A percentile compares a stretch with the other conserved stretches of the same genome.
These are phyloP conservation scores for Yamadazyma sp. DNA, from an alignment of 805 yeast species.

Conservation along the genomic window DNA sequence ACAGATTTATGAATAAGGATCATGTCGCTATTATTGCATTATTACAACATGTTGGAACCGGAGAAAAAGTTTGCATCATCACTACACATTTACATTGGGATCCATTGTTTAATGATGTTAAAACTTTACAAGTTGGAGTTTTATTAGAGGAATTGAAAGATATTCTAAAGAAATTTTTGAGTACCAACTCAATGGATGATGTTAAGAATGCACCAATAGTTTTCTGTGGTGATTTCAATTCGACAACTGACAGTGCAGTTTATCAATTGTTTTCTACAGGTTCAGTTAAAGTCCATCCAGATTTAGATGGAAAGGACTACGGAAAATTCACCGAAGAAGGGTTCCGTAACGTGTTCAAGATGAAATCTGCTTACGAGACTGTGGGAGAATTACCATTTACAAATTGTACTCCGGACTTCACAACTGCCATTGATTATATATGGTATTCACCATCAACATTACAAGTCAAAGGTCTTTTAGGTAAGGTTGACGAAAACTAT, in stretches of 20 bases:
- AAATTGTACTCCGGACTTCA: slow-evolving; percentile 89
- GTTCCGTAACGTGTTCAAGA: slow-evolving; percentile 72
- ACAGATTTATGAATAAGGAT: slow-evolving; percentile 94
- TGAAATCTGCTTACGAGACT: slow-evolving; percentile 80
- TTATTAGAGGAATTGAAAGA: slow-evolving; percentile 82
- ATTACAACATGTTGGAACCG: slow-evolving; percentile 69
- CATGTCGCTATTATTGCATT: slow-evolving; percentile 79
- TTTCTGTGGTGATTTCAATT: slow-evolving; percentile 95
- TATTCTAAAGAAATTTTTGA: slow-evolving; percentile 49
- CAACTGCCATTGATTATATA: slow-evolving; percentile 90
- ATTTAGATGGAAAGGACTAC: slow-evolving; percentile 81
- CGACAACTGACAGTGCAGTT: slow-evolving; percentile 83
- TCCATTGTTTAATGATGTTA: slow-evolving; percentile 93
- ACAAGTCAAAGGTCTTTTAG: slow-evolving; percentile 81
- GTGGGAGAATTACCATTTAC: slow-evolving; percentile 93
- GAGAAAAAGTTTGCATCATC: slow-evolving; percentile 69
- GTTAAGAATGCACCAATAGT: slow-evolving; percentile 67
- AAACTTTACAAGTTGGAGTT: slow-evolving; percentile 92
- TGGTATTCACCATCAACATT: slow-evolving; percentile 88
- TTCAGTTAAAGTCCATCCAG: slow-evolving; percentile 70
- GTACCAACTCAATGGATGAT: slow-evolving; percentile 46
- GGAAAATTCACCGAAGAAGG: slow-evolving; percentile 91
- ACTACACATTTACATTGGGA: slow-evolving; percentile 99
- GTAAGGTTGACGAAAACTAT: slow-evolving; percentile 78
- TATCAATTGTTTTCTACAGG: slow-evolving; percentile 87